phyloP scores from a whole-genome alignment of 176 grass and related monocot species.

The Saccharum spontaneum region DNA sequence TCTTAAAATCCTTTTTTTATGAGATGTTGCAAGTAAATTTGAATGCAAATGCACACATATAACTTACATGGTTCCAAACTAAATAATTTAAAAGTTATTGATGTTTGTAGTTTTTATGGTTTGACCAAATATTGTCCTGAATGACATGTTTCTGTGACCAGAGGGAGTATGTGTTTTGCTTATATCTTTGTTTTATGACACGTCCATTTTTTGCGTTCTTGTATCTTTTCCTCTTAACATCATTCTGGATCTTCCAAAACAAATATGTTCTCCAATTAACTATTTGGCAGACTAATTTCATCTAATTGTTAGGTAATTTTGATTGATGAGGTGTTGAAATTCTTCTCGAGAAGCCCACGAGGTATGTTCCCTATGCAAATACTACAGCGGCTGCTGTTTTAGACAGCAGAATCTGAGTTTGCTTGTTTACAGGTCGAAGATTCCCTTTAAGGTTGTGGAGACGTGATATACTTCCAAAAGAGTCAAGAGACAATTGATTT shows the following conservation, averaged over 20 bases:
- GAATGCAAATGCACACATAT: not conserved
- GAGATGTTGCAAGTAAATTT: not conserved
- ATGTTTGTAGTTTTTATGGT: not conserved
- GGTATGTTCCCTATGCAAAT: constrained; percentile 39
- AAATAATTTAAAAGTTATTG: not conserved
- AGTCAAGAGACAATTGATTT: constrained; percentile 47
- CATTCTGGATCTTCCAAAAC: not conserved
- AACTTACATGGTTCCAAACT: not conserved
- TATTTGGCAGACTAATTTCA: constrained; percentile 19
- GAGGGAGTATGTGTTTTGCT: not conserved
- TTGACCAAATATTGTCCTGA: not conserved
- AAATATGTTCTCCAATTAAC: constrained; percentile 17
- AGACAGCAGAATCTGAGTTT: constrained; percentile 1
- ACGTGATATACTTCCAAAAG: constrained; percentile 56
- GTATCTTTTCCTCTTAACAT: constrained; percentile 8
- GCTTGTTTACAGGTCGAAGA: constrained; percentile 24
- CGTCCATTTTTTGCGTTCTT: not conserved
- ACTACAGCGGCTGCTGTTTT: not conserved
- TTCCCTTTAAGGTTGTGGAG: constrained; percentile 42
- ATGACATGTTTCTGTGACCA: not conserved
- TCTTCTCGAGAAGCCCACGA: constrained; percentile 64
- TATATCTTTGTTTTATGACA: not conserved
- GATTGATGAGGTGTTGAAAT: constrained; percentile 74
- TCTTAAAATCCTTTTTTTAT: not conserved
- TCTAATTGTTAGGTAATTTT: constrained; percentile 57